These are phyloP conservation scores for Penicillium waksmanii DNA, from an alignment of 495 filamentous ascomycete genomes.

Conservation along the genomic window DNA sequence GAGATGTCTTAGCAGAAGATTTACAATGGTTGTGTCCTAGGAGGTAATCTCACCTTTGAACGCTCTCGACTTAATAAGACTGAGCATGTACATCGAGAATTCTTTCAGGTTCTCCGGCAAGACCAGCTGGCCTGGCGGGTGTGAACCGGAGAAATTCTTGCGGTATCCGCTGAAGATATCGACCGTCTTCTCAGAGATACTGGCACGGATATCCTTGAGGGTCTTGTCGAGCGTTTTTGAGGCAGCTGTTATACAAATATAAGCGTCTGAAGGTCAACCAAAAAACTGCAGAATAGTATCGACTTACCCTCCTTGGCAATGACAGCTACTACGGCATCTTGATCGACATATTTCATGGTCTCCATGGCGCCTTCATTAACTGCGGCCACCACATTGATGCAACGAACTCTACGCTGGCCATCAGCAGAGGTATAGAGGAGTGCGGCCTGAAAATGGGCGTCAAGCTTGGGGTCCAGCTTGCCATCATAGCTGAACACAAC, in stretches of 20 bases:
- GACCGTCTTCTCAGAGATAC: slow-evolving; percentile 87
- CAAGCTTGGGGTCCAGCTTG: slow-evolving; percentile 92
- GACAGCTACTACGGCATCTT: slow-evolving; percentile 85
- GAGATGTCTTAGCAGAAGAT: not conserved
- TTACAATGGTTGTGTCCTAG: slow-evolving; percentile 6
- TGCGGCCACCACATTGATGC: slow-evolving; percentile 88
- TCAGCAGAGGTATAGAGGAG: slow-evolving; percentile 90
- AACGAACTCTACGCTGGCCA: slow-evolving; percentile 89
- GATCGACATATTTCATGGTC: slow-evolving; percentile 88
- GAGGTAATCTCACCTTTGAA: slow-evolving; percentile 68
- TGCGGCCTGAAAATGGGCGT: slow-evolving; percentile 97
- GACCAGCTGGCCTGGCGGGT: slow-evolving; percentile 91
- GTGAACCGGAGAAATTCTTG: slow-evolving; percentile 82
- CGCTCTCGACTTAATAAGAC: slow-evolving; percentile 85
- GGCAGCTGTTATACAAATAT: slow-evolving; percentile 54
- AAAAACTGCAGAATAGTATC: slow-evolving; percentile 7
- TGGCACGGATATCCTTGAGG: slow-evolving; percentile 85
- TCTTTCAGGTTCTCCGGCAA: slow-evolving; percentile 96
- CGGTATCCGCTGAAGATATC: slow-evolving; percentile 94
- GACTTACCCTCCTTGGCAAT: slow-evolving; percentile 82
- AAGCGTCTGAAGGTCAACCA: slow-evolving; percentile 3
- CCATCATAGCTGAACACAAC: slow-evolving; percentile 96
- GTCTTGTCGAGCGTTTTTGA: slow-evolving; percentile 77
- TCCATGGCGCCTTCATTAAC: slow-evolving; percentile 84
- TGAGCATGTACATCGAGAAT: slow-evolving; percentile 96